These are phyloP conservation scores for Trichoderma brevicompactum DNA, from an alignment of 2,329 filamentous ascomycete species.

Conservation along the genomic window DNA sequence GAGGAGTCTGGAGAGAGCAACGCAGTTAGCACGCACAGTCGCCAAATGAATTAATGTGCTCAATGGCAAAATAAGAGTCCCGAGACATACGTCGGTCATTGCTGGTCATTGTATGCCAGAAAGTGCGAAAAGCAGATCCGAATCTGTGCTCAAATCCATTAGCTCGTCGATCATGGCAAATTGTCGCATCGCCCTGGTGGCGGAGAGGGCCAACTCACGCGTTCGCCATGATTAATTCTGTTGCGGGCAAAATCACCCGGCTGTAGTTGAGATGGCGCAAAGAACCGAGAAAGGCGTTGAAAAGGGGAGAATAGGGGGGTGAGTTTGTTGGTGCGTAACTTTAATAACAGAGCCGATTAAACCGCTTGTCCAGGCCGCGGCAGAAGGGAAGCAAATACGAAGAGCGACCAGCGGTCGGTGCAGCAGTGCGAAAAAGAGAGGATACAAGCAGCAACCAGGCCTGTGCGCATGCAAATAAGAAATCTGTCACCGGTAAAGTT, in stretches of 20 bases:
- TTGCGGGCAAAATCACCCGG: slow-evolving; percentile 9
- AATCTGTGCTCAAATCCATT: slow-evolving; percentile 52
- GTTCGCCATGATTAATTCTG: slow-evolving; percentile 32
- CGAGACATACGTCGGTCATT: slow-evolving; percentile 66
- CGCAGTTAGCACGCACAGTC: slow-evolving; percentile 15
- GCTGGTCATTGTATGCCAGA: slow-evolving; percentile 91
- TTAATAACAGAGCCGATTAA: slow-evolving; percentile 1
- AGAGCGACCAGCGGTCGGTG: background rate
- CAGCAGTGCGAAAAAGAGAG: slow-evolving; percentile 5
- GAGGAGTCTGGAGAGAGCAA: slow-evolving; percentile 70
- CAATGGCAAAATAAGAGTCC: background rate
- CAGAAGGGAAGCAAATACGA: background rate
- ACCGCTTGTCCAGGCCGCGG: slow-evolving; percentile 14
- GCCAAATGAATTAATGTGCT: background rate
- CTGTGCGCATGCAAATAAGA: slow-evolving; percentile 8
- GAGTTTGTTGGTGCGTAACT: slow-evolving; percentile 24
- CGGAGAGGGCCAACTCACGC: slow-evolving; percentile 32
- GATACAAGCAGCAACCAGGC: slow-evolving; percentile 12
- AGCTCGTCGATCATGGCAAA: slow-evolving; percentile 13
- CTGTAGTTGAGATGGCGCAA: slow-evolving; percentile 11
- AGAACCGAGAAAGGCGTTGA: background rate
- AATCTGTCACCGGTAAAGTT: background rate
- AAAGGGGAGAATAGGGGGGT: slow-evolving; percentile 3
- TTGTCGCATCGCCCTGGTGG: slow-evolving; percentile 13
- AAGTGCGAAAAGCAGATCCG: slow-evolving; percentile 76